phyloP scores from a whole-genome alignment of 2,329 filamentous ascomycete species.

The Rhexocercosporidium sp. region DNA sequence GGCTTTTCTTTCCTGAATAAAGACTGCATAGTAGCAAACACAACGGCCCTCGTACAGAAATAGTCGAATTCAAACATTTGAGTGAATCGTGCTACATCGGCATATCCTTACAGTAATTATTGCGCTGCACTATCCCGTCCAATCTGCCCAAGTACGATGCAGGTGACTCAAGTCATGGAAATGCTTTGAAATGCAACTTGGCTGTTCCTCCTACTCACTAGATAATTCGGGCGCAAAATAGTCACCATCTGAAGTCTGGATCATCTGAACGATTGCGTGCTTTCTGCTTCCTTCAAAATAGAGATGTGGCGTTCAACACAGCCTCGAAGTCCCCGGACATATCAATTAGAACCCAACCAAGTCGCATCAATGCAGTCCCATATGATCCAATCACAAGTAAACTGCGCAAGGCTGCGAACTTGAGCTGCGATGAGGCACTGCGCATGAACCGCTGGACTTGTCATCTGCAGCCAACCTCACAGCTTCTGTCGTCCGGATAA shows the following conservation, averaged over 20 bases:
- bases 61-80: background rate
- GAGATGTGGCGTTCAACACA: background rate
- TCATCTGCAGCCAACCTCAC: slow-evolving; percentile 6
- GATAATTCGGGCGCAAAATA: background rate
- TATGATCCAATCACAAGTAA: background rate
- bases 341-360: background rate
- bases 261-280: background rate
- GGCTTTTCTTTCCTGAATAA: background rate
- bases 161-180: background rate
- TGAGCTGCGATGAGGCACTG: background rate
- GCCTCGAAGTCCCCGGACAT: background rate
- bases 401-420: background rate
- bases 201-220: too few species aligned
- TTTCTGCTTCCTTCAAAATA: background rate
- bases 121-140: background rate
- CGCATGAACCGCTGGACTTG: slow-evolving; percentile 1
- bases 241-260: background rate
- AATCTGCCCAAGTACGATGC: background rate
- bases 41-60: background rate
- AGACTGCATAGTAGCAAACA: background rate
- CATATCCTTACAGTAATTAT: background rate
- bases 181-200: background rate
- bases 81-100: slow-evolving; percentile 1
- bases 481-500: background rate
- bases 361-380: background rate